Base-by-base conservation (phyloP, 2,329 filamentous ascomycete species). In the Ceratocystis huliohia region DNA sequence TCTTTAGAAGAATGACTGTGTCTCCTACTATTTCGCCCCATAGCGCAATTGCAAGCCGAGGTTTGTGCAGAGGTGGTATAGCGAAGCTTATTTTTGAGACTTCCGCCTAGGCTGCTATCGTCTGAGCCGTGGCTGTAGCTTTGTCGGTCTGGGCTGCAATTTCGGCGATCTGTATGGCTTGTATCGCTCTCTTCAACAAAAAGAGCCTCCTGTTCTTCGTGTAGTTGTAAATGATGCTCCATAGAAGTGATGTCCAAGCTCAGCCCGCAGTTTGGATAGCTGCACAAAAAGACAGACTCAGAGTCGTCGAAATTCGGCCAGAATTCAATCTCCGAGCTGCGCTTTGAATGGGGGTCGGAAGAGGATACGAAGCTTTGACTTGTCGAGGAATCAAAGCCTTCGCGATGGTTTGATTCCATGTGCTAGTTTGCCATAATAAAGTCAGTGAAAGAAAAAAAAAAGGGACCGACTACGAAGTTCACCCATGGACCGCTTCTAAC, bases 261-360 rank as follows among this genome's bases (percentile, higher is more conserved):
- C n/a, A 25, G 59, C 20, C 44, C 59, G 33, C 59, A 62, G 44
- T 5, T 17, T 62, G 59, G 59, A 25, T 62, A 22, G 59, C n/a
- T 41, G n/a, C 33, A 62, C 13, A 62, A 41, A 53, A 10, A 53
- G 25, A 33, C 17, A 33, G 53, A 17, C 10, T 28, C 17, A 6
- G 25, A 25, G 53, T 57, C 25, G 13, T 57, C 46, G 46, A 22
- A n/a, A 57, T 57, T 28, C 15, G 53, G 20, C 7, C 48, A 53
- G 8, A 25, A 53, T 13, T 53, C 48, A 4, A 13, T 22, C 2
- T 25, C 48, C 13, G 48, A 25, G 48, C 20, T 37, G 33, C 33
- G 33, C 33, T 37, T 37, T 37, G 33, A 37, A 37, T 37, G 25
- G 48, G 20, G 10, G 25, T 25, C 4, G 20, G 48, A 25, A 13